Conservation (phyloP, 2,329 filamentous ascomycete species). For the Microdochium bolleyi region DNA sequence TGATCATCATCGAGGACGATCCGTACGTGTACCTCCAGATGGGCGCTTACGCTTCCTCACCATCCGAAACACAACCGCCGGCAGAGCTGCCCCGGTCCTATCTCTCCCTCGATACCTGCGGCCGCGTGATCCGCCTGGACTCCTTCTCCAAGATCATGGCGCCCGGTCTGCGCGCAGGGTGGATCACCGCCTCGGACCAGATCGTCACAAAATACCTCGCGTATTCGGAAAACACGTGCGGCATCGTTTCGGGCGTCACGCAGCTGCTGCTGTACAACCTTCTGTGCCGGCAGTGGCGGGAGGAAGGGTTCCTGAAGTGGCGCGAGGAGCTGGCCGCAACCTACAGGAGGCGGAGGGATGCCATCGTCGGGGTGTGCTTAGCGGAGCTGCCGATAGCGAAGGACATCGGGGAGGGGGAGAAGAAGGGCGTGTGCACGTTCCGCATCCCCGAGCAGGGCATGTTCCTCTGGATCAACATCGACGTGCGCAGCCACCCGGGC, state of each 20-base stretch:
- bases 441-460: constrained; percentile 19
- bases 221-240: constrained; percentile 9
- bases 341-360: constrained; percentile 52
- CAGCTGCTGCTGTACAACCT: neutral
- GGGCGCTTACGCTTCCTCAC: neutral
- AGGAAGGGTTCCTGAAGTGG: neutral
- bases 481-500: neutral
- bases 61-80: constrained; percentile 29
- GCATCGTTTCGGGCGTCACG: neutral
- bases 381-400: constrained; percentile 7
- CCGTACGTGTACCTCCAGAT: constrained; percentile 63
- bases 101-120: constrained; percentile 55
- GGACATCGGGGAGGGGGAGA: neutral
- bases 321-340: constrained; percentile 5
- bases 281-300: neutral
- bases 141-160: constrained; percentile 67
- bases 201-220: constrained; percentile 19
- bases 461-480: constrained; percentile 19
- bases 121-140: constrained; percentile 61
- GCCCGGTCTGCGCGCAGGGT: constrained; percentile 58
- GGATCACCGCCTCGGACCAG: constrained; percentile 37
- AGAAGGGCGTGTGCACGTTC: constrained; percentile 18
- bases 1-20: constrained; percentile 62
- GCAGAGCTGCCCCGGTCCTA: constrained; percentile 50
- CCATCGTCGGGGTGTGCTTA: constrained; percentile 11